These are phyloP conservation scores for Geotrichum bryndzae DNA, from an alignment of 1,139 yeast genomes.

Conservation along the genomic window DNA sequence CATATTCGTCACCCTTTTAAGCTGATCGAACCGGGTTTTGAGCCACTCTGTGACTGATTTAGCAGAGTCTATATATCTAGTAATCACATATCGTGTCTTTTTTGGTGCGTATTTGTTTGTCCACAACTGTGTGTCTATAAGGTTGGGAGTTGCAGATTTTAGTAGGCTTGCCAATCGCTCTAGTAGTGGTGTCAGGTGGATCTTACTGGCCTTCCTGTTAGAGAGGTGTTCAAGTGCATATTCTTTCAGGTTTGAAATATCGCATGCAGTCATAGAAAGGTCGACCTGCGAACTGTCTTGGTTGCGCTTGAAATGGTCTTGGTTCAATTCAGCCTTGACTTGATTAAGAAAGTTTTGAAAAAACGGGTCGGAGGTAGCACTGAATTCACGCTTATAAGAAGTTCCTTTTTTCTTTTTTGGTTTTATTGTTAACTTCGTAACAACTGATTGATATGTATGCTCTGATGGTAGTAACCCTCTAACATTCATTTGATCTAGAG, in stretches of 20 bases:
- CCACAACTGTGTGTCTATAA: conserved; percentile 9
- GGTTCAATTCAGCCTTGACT: background rate
- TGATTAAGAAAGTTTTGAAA: background rate
- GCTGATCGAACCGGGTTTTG: conserved; percentile 15
- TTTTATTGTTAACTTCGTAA: background rate
- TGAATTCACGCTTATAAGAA: background rate
- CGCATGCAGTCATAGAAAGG: background rate
- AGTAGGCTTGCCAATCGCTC: background rate
- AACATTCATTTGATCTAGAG: conserved; percentile 11
- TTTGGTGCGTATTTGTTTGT: conserved; percentile 8
- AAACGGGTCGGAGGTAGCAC: background rate
- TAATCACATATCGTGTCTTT: conserved; percentile 16
- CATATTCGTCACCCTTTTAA: conserved; percentile 4
- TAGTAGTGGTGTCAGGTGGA: background rate
- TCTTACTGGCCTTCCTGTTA: background rate
- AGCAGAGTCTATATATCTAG: conserved; percentile 15
- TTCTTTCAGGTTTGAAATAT: background rate
- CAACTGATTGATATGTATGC: background rate
- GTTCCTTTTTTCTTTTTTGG: background rate
- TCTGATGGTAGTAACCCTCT: background rate
- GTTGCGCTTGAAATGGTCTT: background rate
- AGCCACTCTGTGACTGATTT: conserved; percentile 23
- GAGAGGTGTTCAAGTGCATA: conserved; percentile 2
- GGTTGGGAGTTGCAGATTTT: background rate
- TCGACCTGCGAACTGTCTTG: background rate